Percentiles rank a stretch among this genome's conserved stretches.
These are phyloP conservation scores for Noccaea bulbosa DNA, from an alignment of 345 rosid species.

Conservation along the genomic window DNA sequence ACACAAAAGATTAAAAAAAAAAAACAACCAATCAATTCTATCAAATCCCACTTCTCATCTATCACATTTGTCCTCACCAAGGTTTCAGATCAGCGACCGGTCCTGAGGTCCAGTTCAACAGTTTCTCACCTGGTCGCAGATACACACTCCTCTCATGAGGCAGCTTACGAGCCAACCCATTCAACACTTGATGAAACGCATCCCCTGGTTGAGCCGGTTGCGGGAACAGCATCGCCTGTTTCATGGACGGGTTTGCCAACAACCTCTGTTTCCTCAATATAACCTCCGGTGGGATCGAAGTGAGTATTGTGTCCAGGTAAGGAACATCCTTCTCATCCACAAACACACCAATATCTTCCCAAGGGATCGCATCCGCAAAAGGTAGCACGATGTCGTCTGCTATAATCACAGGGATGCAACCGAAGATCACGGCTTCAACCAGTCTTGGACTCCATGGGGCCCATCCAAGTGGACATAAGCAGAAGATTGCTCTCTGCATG, in stretches of 20 bases:
- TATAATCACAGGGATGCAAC: slow-evolving; percentile 99
- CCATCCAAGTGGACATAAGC: slow-evolving; percentile 99
- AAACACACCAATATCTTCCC: slow-evolving; percentile 97
- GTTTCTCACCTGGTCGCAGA: slow-evolving; percentile 66
- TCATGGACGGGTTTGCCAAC: slow-evolving; percentile 98
- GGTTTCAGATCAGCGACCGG: slow-evolving; percentile 94
- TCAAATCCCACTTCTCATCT: too few species aligned
- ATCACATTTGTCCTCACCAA: slow-evolving; percentile 54
- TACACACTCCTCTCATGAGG: slow-evolving; percentile 67
- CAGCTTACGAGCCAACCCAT: slow-evolving; percentile 93
- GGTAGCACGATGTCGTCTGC: slow-evolving; percentile 97
- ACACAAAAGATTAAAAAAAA: too few species aligned
- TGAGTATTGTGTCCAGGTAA: slow-evolving; percentile 82
- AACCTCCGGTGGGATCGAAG: slow-evolving; percentile 85
- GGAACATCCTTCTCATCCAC: slow-evolving; percentile 96
- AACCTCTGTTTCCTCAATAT: slow-evolving; percentile 90
- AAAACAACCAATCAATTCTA: too few species aligned
- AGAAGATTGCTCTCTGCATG: slow-evolving; percentile 96
- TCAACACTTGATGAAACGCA: slow-evolving; percentile 95
- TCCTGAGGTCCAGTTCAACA: slow-evolving; percentile 94
- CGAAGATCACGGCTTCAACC: slow-evolving; percentile 98
- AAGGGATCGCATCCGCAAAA: slow-evolving; percentile 96
- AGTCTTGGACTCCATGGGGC: slow-evolving; percentile 99
- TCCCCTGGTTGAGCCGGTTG: slow-evolving; percentile 95
- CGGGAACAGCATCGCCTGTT: slow-evolving; percentile 94